phyloP scores from a whole-genome alignment of 768 basidiomycete species.

The Kwoniella bestiolae region DNA sequence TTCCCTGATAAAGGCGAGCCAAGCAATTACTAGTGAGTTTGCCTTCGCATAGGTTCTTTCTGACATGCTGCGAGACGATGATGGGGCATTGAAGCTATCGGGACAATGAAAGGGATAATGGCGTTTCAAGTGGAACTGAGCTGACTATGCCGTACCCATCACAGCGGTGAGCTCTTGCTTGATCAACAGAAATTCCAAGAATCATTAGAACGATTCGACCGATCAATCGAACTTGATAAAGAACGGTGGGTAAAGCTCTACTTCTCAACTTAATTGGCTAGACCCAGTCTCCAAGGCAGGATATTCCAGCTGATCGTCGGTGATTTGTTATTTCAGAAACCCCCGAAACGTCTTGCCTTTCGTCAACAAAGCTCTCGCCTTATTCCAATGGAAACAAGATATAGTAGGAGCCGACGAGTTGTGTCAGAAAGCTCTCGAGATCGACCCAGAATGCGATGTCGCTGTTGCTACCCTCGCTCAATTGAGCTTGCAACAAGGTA shows the following conservation, averaged over 20 bases:
- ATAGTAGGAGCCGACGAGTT: constrained; percentile 74
- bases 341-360: constrained; percentile 80
- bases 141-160: not conserved
- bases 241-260: constrained; percentile 63
- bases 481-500: constrained; percentile 84
- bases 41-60: too few species aligned
- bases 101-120: too few species aligned
- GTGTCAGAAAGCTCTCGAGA: constrained; percentile 81
- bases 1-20: constrained; percentile 90
- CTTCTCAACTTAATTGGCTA: not conserved
- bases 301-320: not conserved
- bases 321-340: constrained; percentile 22
- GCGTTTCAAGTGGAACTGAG: too few species aligned
- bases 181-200: constrained; percentile 89
- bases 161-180: constrained; percentile 87
- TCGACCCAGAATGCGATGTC: constrained; percentile 94
- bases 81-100: not conserved
- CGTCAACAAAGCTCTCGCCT: constrained; percentile 95
- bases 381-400: constrained; percentile 96
- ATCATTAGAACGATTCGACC: constrained; percentile 83
- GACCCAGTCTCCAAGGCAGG: not conserved
- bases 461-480: constrained; percentile 96
- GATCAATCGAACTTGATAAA: constrained; percentile 85
- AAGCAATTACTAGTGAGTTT: constrained; percentile 83
- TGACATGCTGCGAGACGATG: not conserved